These are phyloP conservation scores for Glutinoglossum americanum DNA, from an alignment of 495 filamentous ascomycete species.

Conservation along the genomic window DNA sequence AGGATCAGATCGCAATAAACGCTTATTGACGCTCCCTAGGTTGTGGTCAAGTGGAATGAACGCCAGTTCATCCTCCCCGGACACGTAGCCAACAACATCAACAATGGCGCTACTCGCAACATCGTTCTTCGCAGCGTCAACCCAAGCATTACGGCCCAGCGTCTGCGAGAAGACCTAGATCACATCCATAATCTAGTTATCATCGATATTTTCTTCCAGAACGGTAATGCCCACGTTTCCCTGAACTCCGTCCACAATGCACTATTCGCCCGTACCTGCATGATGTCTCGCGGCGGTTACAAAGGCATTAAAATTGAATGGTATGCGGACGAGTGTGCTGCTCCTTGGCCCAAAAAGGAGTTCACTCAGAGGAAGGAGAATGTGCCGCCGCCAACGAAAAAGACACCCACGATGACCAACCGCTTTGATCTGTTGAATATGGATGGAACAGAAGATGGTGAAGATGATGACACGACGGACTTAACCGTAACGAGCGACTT, in stretches of 20 bases:
- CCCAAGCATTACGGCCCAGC: constrained; percentile 35
- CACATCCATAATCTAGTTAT: constrained; percentile 66
- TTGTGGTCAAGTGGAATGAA: constrained; percentile 50
- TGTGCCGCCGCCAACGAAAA: constrained; percentile 18
- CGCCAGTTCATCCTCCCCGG: constrained; percentile 47
- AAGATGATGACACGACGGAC: background rate
- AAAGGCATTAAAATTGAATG: constrained; percentile 52
- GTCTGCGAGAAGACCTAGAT: constrained; percentile 52
- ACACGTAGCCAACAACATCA: constrained; percentile 44
- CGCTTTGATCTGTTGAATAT: constrained; percentile 44
- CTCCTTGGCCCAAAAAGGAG: constrained; percentile 26
- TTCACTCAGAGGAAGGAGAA: constrained; percentile 16
- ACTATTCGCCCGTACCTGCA: constrained; percentile 51
- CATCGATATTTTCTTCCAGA: constrained; percentile 37
- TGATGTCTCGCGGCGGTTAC: constrained; percentile 58
- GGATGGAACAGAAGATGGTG: constrained; percentile 19
- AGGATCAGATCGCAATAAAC: background rate
- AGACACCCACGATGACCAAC: constrained; percentile 21
- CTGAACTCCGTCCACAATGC: constrained; percentile 64
- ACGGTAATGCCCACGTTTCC: constrained; percentile 38
- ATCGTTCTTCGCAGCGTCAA: constrained; percentile 39
- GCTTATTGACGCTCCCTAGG: constrained; percentile 22
- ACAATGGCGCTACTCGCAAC: constrained; percentile 56
- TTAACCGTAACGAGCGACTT: background rate
- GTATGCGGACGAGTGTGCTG: constrained; percentile 52